Evolutionary conservation across 164 flowering plant species (phyloP).

Genomic region (Berberis thunbergii): DNA sequence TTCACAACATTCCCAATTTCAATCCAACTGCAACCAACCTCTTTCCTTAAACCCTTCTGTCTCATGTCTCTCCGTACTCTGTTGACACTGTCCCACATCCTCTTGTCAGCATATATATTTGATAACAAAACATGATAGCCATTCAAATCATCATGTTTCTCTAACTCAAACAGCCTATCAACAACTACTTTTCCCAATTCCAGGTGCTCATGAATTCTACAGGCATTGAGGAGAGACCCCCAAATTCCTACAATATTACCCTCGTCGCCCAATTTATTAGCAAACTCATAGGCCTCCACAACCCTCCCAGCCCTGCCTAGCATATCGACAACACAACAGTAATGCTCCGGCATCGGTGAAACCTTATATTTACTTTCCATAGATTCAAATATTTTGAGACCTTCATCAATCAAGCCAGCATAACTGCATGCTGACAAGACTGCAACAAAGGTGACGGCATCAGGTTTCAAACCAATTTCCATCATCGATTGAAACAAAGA

Average conservation of each 20-base stretch:
- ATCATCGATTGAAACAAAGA: slow-evolving; percentile 48
- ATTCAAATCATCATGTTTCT: slow-evolving; percentile 22
- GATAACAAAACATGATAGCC: slow-evolving; percentile 81
- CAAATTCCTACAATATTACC: slow-evolving; percentile 52
- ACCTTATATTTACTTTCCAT: slow-evolving; percentile 50
- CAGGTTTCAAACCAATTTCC: slow-evolving; percentile 42
- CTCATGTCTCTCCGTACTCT: slow-evolving; percentile 58
- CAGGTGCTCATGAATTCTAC: slow-evolving; percentile 53
- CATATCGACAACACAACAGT: slow-evolving; percentile 82
- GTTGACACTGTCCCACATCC: slow-evolving; percentile 54
- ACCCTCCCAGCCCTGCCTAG: slow-evolving; percentile 82
- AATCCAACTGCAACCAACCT: slow-evolving; percentile 72
- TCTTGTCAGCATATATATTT: slow-evolving; percentile 73
- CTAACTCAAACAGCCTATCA: slow-evolving; percentile 46
- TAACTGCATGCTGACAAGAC: slow-evolving; percentile 78
- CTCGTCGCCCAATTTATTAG: slow-evolving; percentile 41
- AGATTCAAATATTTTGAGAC: slow-evolving; percentile 48
- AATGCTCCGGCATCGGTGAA: slow-evolving; percentile 56
- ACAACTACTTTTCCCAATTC: slow-evolving; percentile 60
- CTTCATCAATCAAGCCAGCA: slow-evolving; percentile 72
- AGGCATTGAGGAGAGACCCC: slow-evolving; percentile 87
- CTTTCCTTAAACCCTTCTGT: slow-evolving; percentile 63
- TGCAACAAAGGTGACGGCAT: slow-evolving; percentile 73
- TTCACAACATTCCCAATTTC: slow-evolving; percentile 42
- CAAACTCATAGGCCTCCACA: slow-evolving; percentile 67